These are phyloP conservation scores for Ceratobasidium theobromae DNA, from an alignment of 1,284 basidiomycete species.

Conservation along the genomic window DNA sequence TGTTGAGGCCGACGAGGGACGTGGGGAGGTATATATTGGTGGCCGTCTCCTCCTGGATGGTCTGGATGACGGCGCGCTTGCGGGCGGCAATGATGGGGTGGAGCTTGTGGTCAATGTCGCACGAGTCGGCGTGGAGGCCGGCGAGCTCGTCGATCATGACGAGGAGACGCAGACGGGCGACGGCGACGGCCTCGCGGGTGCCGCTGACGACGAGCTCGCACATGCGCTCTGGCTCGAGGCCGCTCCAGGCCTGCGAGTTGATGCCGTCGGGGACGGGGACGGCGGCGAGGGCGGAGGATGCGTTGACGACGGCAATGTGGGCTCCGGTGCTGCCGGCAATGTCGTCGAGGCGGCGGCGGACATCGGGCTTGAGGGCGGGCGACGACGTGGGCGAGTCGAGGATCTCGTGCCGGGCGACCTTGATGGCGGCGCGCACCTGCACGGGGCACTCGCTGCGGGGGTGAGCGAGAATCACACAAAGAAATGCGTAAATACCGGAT, in stretches of 20 bases:
- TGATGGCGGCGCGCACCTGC: slow-evolving; percentile 82
- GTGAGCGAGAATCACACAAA: slow-evolving; percentile 8
- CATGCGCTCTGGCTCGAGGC: slow-evolving; percentile 89
- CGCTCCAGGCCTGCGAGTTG: slow-evolving; percentile 66
- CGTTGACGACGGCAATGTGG: slow-evolving; percentile 87
- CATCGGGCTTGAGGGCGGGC: slow-evolving; percentile 79
- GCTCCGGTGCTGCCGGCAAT: slow-evolving; percentile 87
- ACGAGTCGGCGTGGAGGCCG: slow-evolving; percentile 84
- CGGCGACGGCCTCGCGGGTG: slow-evolving; percentile 80
- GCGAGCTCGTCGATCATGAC: slow-evolving; percentile 94
- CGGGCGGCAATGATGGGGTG: slow-evolving; percentile 91
- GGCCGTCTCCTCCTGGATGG: slow-evolving; percentile 95
- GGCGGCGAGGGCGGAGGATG: slow-evolving; percentile 59
- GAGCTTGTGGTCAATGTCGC: slow-evolving; percentile 94
- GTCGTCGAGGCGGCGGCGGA: slow-evolving; percentile 85
- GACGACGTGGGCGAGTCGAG: slow-evolving; percentile 71
- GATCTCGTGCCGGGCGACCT: slow-evolving; percentile 89
- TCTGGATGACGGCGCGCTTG: slow-evolving; percentile 84
- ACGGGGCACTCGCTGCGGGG: slow-evolving; percentile 15
- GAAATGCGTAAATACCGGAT: slow-evolving; percentile 69
- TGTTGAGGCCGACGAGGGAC: slow-evolving; percentile 83
- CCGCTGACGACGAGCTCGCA: slow-evolving; percentile 93
- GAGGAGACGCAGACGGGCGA: slow-evolving; percentile 85
- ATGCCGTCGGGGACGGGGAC: slow-evolving; percentile 75
- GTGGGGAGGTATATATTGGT: slow-evolving; percentile 97